Evolutionary conservation across 2,329 filamentous ascomycete species (phyloP).

Genomic region (Colletotrichum eleusines): DNA sequence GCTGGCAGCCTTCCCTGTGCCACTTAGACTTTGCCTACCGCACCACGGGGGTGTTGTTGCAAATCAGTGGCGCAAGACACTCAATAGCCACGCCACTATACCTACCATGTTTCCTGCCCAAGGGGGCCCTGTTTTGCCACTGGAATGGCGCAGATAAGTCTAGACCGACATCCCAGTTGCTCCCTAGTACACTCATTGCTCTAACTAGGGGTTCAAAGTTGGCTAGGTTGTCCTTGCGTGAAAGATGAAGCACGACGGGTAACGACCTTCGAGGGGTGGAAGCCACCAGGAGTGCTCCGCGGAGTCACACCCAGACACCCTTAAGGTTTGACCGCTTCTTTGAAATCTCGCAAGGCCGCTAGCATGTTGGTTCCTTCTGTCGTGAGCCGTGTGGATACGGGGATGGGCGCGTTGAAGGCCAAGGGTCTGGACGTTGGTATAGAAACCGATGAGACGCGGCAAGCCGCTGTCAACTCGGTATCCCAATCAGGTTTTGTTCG

Average conservation of each 20-base stretch:
- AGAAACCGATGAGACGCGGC: constrained; percentile 29
- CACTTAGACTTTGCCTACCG: constrained; percentile 7
- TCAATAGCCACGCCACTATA: constrained; percentile 1
- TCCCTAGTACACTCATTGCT: neutral
- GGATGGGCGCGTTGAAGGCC: constrained; percentile 17
- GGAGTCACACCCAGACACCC: neutral
- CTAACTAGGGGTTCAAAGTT: neutral
- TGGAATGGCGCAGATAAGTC: constrained; percentile 1
- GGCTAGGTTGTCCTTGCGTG: constrained; percentile 8
- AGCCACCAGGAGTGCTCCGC: neutral
- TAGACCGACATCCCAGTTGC: neutral
- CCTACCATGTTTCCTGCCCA: neutral
- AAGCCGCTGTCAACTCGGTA: constrained; percentile 32
- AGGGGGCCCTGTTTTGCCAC: neutral
- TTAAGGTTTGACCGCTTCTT: constrained; percentile 32
- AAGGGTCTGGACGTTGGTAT: constrained; percentile 12
- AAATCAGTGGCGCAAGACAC: constrained; percentile 5
- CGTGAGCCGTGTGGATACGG: constrained; percentile 13
- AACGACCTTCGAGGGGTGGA: neutral
- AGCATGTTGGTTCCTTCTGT: constrained; percentile 15
- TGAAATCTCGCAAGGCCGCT: constrained; percentile 30
- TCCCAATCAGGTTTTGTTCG: constrained; percentile 1
- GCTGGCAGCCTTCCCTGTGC: constrained; percentile 30
- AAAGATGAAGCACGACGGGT: neutral
- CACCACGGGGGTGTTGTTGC: constrained; percentile 10